Percentiles rank a stretch among this genome's conserved stretches.
These are phyloP conservation scores for Phytophthora constricta DNA, from an alignment of 352 stramenopile species.

Conservation along the genomic window DNA sequence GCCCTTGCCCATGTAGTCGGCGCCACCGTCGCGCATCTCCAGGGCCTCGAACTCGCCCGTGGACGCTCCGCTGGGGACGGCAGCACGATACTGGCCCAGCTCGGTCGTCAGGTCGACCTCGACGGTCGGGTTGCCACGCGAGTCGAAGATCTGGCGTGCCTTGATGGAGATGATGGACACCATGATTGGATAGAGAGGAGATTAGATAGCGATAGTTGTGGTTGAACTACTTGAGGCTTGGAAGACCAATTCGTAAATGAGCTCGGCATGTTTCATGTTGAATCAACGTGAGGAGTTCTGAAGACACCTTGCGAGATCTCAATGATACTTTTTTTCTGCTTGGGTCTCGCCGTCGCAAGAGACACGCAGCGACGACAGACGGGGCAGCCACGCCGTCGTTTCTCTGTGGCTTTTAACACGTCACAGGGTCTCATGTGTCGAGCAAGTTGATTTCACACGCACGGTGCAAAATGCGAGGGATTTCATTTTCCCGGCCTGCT, in stretches of 20 bases:
- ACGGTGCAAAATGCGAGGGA: background rate
- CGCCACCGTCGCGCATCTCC: constrained; percentile 98
- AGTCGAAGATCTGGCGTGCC: constrained; percentile 98
- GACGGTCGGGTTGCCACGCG: constrained; percentile 98
- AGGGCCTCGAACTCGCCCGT: constrained; percentile 97
- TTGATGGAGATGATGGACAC: constrained; percentile 65
- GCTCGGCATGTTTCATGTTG: too few species aligned
- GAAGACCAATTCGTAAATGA: constrained; percentile 4
- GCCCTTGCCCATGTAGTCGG: constrained; percentile 98
- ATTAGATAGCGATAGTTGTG: background rate
- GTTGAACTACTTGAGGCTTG: constrained; percentile 5
- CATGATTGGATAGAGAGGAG: constrained; percentile 1
- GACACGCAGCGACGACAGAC: background rate
- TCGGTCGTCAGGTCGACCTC: constrained; percentile 97
- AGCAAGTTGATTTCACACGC: background rate
- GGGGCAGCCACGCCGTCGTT: too few species aligned
- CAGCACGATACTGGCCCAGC: constrained; percentile 93
- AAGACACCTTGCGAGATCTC: background rate
- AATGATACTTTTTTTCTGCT: constrained; percentile 1
- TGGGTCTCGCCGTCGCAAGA: constrained; percentile 4
- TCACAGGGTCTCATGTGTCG: background rate
- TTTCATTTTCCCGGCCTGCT: background rate
- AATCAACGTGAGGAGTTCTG: too few species aligned
- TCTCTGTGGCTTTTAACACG: constrained; percentile 1
- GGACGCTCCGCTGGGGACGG: constrained; percentile 95